Percentiles rank a stretch among this genome's conserved stretches.
phyloP scores from a whole-genome alignment of 1,284 basidiomycete genomes.

The Rhodotorula mucilaginosa region DNA sequence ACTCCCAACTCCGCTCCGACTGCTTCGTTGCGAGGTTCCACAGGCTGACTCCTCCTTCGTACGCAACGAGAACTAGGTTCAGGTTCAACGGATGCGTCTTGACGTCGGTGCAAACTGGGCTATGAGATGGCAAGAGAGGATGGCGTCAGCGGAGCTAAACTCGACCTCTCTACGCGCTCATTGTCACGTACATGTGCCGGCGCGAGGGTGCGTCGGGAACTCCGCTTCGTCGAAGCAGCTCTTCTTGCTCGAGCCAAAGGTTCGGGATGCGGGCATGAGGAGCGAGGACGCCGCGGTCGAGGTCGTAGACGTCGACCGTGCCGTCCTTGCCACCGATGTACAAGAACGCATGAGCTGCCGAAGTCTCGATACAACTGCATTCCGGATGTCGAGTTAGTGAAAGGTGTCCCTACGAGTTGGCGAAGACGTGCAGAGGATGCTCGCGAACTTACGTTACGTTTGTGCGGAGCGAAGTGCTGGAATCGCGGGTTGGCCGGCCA shows the following conservation, averaged over 20 bases:
- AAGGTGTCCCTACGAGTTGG: too few species aligned
- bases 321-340: conserved; percentile 53
- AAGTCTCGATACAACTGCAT: conserved; percentile 57
- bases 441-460: conserved; percentile 48
- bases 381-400: too few species aligned
- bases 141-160: not conserved
- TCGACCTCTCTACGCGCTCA: not conserved
- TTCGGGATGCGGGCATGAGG: conserved; percentile 49
- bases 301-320: conserved; percentile 51
- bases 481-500: conserved; percentile 56
- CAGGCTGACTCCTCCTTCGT: conserved; percentile 73
- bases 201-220: conserved; percentile 55
- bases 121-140: conserved; percentile 29
- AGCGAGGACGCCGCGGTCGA: conserved; percentile 46
- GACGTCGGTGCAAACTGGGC: conserved; percentile 61
- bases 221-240: conserved; percentile 61
- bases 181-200: conserved; percentile 47
- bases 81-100: conserved; percentile 75
- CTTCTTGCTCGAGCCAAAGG: conserved; percentile 61
- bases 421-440: too few species aligned
- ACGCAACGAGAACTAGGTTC: conserved; percentile 75
- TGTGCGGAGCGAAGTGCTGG: conserved; percentile 57
- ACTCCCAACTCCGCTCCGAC: conserved; percentile 34
- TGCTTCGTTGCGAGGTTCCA: conserved; percentile 65
- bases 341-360: conserved; percentile 73